Base-by-base conservation (phyloP, 495 filamentous ascomycete genomes). In the Penicillium nucicola region DNA sequence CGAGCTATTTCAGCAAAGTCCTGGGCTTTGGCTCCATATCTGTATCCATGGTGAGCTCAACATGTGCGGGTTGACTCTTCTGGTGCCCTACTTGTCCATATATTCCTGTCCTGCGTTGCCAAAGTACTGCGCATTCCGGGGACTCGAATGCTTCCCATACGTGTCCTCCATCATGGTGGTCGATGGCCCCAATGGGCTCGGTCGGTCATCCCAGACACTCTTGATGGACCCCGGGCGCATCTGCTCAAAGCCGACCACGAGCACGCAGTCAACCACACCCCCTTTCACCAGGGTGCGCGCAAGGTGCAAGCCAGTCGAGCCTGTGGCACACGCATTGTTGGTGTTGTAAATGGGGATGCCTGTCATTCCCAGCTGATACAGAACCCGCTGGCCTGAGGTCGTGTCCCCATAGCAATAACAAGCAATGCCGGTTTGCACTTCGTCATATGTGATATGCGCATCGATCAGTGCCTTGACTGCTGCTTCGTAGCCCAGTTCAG, bases 331-430 rank as follows among this genome's bases (percentile, higher is more conserved):
- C 64, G 91, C 91, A 72, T 93, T 93, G 75, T 92, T 92, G 56
- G 89, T 83, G 57, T 93, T 93, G 71, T 88, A 84, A 58, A 93
- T 86, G 44, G 90, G 90, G 44, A 91, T 92, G 52, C 82, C 74
- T 11, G 87, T 93, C 87, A 95, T 90, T 68, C 90, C 90, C 62
- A 93, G 88, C 70, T 92, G 88, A 68, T 95, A 95, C 71, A 93
- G 90, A 51, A 92, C 87, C 23, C 90, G 80, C 75, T 95, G 89
- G 10, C 49, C 47, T 28, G 50, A 42, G 14, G 90, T 91, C 8
- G 79, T 84, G 67, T 93, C 89, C 58, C 88, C 90, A 61, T 90
- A 93, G 76, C 85, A 89, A 68, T 91, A 93, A 72, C 90, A 95
- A 1, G 87, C 90, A 9, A 95, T 77, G 13, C 85, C 90, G 45